Conservation (phyloP, 306 rosid species). For the Casuarina cunninghamiana region DNA sequence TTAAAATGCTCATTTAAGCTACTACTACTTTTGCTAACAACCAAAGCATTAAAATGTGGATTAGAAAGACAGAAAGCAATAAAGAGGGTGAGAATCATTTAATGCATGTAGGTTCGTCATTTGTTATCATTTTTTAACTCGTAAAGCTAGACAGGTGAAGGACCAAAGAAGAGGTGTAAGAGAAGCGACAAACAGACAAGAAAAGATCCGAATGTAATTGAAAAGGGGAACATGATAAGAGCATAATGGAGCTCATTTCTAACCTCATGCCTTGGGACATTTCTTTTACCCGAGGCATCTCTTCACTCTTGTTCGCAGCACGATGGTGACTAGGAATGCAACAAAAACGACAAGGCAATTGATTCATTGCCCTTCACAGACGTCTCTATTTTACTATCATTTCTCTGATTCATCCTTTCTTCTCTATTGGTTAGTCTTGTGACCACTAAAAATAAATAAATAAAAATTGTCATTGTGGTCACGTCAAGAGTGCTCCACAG, state of each 20-base stretch:
- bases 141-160: neutral
- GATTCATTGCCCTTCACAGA: neutral
- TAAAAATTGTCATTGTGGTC: too few species aligned
- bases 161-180: neutral
- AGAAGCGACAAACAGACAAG: constrained; percentile 40
- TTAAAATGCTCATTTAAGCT: too few species aligned
- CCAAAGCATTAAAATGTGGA: too few species aligned
- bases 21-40: too few species aligned
- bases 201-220: constrained; percentile 38
- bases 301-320: constrained; percentile 1
- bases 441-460: too few species aligned
- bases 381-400: neutral
- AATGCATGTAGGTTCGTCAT: neutral
- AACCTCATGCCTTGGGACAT: neutral
- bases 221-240: constrained; percentile 49
- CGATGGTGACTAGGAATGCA: constrained; percentile 7
- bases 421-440: too few species aligned
- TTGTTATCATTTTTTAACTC: neutral
- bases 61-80: too few species aligned
- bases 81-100: too few species aligned
- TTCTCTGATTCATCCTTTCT: neutral
- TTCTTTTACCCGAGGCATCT: neutral
- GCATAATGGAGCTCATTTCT: constrained; percentile 1
- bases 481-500: too few species aligned
- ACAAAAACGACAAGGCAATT: constrained; percentile 5